phyloP scores from a whole-genome alignment of 495 filamentous ascomycete genomes.

The Articulospora tetracladia region DNA sequence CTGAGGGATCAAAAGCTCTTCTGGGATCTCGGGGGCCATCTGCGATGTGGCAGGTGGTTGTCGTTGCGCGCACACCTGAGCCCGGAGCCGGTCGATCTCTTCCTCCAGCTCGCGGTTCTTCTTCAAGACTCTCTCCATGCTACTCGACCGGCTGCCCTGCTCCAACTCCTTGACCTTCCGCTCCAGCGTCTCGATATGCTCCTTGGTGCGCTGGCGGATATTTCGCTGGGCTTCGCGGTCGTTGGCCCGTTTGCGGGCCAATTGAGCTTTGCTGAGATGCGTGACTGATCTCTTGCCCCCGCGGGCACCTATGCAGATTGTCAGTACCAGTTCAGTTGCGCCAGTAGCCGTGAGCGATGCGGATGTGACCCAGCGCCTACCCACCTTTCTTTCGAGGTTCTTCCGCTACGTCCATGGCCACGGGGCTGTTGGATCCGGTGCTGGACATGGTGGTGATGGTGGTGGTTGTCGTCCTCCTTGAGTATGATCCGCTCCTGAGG shows the following conservation, averaged over 20 bases:
- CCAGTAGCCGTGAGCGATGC: neutral
- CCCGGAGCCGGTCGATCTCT: slow-evolving; percentile 43
- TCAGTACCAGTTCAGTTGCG: slow-evolving; percentile 1
- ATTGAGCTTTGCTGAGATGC: slow-evolving; percentile 67
- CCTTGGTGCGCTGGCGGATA: slow-evolving; percentile 78
- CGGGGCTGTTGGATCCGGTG: slow-evolving; percentile 17
- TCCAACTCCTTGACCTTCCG: slow-evolving; percentile 60
- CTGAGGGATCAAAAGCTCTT: slow-evolving; percentile 19
- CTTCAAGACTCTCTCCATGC: slow-evolving; percentile 45
- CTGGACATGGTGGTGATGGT: slow-evolving; percentile 7
- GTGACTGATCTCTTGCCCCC: slow-evolving; percentile 62
- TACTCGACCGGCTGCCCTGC: slow-evolving; percentile 30
- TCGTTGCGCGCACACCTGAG: slow-evolving; percentile 31
- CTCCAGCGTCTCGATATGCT: slow-evolving; percentile 77
- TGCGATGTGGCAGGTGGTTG: neutral
- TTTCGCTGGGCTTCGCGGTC: slow-evolving; percentile 87
- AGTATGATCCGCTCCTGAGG: neutral
- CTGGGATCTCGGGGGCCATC: slow-evolving; percentile 10
- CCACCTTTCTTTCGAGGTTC: slow-evolving; percentile 26
- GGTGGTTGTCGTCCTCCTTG: neutral
- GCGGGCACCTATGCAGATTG: slow-evolving; percentile 39
- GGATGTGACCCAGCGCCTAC: neutral
- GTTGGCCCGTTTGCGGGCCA: slow-evolving; percentile 80
- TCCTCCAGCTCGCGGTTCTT: slow-evolving; percentile 51
- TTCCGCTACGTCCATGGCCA: slow-evolving; percentile 11